Evolutionary conservation across 148 eudicot species (phyloP), one percentile per base, ranked within the genome.

Genomic region (Amaranthus cruentus): DNA sequence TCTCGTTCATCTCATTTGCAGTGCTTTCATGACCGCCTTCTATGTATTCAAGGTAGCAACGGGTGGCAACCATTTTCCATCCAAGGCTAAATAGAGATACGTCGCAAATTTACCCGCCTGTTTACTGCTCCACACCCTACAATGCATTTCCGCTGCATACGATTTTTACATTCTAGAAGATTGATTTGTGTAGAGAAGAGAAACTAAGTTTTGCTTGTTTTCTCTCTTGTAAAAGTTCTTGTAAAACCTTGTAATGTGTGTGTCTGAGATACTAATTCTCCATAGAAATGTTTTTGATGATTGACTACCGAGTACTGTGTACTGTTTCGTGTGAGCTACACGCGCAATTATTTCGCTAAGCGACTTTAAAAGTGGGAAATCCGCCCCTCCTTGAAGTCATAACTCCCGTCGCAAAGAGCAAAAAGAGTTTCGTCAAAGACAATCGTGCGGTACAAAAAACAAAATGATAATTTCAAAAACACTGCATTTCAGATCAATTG

Each of bases 11-110:
- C 71, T 74, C 66, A 28, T 73, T 77, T 79, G 86, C 97, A 95
- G 98, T 77, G 87, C 81, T 47, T 73, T 95, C 81, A 95, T 95
- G 98, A 87, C 96, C 48, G 81, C 78, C 55, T 95, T 91, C 68
- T 95, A 95, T 38, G 88, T 83, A 46, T 91, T 88, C 96, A 95
- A 95, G 85, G 81, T 95, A 73, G 93, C 89, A 28, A 88, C 87
- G 0, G 93, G 97, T 11, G 97, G 98, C 72, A 95, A 91, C 82
- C 91, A 87, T 74, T 62, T 90, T 59, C 87, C 97, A 4, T 79
- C 89, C 11, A 91, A 95, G 86, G 72, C 80, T 4, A 89, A 95
- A 77, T 95, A 81, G 82, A 49, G 75, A 57, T 47, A 54, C 4
- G 42, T 12, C 42, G 46, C 76, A 18, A 55, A 47, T 61, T 62